Evolutionary conservation across 306 rosid genomes (phyloP).

Genomic region (Gillenia trifoliata): DNA sequence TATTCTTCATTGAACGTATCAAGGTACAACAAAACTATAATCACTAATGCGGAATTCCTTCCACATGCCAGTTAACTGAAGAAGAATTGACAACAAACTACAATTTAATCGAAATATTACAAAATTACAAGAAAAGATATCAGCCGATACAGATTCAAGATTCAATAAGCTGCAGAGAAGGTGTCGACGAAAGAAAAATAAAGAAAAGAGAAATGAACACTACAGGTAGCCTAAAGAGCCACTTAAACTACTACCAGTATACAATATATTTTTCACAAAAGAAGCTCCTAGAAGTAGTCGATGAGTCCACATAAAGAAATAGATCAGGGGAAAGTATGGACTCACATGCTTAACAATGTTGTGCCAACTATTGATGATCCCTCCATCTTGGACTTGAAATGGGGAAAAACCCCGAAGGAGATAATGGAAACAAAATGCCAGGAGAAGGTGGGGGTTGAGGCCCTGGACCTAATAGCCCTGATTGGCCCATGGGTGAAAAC

Average conservation of each 20-base stretch:
- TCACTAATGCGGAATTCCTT: slow-evolving; percentile 20
- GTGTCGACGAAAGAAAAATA: slow-evolving; percentile 29
- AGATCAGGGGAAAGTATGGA: slow-evolving; percentile 24
- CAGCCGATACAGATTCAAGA: slow-evolving; percentile 29
- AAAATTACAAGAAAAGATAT: slow-evolving; percentile 39
- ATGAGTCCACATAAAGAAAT: slow-evolving; percentile 16
- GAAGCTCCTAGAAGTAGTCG: slow-evolving; percentile 26
- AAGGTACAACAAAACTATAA: slow-evolving; percentile 16
- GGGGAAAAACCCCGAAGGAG: slow-evolving; percentile 79
- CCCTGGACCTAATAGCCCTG: slow-evolving; percentile 91
- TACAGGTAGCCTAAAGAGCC: slow-evolving; percentile 27
- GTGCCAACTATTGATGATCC: slow-evolving; percentile 42
- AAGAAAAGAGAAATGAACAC: slow-evolving; percentile 34
- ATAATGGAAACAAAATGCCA: slow-evolving; percentile 61
- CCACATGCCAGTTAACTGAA: slow-evolving; percentile 24
- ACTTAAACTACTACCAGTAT: slow-evolving; percentile 41
- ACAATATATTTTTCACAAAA: slow-evolving; percentile 31
- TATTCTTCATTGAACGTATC: slow-evolving; percentile 27
- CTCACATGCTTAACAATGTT: slow-evolving; percentile 22
- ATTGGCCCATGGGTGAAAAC: slow-evolving; percentile 65
- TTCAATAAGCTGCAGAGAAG: slow-evolving; percentile 19
- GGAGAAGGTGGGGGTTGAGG: slow-evolving; percentile 90
- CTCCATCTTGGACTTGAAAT: slow-evolving; percentile 88
- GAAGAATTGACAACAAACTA: slow-evolving; percentile 40
- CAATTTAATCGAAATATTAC: slow-evolving; percentile 37